Percentiles rank a stretch among this genome's conserved stretches.
Conservation (phyloP, 306 rosid genomes). For the Lithocarpus polystachyus region DNA sequence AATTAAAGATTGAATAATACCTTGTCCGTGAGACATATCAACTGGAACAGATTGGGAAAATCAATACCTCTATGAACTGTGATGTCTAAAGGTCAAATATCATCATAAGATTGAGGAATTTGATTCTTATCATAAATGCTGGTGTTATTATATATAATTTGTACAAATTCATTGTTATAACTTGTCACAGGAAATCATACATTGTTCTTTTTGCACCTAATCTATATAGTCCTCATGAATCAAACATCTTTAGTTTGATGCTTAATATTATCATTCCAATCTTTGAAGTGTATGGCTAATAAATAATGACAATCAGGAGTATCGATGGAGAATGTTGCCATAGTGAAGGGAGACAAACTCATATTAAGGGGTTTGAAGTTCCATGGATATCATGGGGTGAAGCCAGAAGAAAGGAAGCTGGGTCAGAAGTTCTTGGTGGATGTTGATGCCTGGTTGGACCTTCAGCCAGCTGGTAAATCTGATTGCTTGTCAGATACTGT, state of each 20-base stretch:
- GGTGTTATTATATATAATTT: no score
- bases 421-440: constrained; percentile 85
- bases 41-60: no score
- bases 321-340: constrained; percentile 38
- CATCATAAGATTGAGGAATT: no score
- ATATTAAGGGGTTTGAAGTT: constrained; percentile 68
- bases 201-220: neutral
- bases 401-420: constrained; percentile 53
- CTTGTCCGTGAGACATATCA: no score
- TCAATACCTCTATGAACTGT: no score
- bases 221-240: neutral
- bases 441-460: constrained; percentile 97
- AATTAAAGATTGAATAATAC: no score
- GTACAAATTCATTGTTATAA: no score
- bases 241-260: neutral
- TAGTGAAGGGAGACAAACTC: constrained; percentile 63
- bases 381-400: constrained; percentile 88
- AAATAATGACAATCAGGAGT: constrained; percentile 18
- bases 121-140: no score
- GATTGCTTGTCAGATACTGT: constrained; percentile 56
- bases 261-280: neutral
- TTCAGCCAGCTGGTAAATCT: constrained; percentile 62
- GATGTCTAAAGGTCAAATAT: no score
- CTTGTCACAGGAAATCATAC: neutral
- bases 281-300: neutral